A percentile compares a stretch with the other conserved stretches of the same genome.
phyloP scores from a whole-genome alignment of 768 basidiomycete genomes.

The Clavulina sp. region DNA sequence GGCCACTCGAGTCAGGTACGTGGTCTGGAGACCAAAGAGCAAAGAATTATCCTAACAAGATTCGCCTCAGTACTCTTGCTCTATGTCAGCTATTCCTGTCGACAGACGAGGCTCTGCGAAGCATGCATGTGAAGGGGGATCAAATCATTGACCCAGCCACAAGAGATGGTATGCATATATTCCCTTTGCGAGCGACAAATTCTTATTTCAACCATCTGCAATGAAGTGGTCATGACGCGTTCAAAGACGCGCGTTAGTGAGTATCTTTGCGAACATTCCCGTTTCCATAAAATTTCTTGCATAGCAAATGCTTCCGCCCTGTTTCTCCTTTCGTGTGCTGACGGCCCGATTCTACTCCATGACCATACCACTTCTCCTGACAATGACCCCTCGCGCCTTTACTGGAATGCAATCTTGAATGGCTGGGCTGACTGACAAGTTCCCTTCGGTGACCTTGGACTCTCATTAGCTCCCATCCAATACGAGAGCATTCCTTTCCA shows the following conservation, averaged over 20 bases:
- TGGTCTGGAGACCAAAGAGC: neutral
- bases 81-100: conserved; percentile 55
- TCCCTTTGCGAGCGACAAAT: neutral
- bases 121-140: conserved; percentile 74
- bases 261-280: conserved; percentile 19
- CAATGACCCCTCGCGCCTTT: too few relatives aligned
- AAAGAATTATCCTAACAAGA: neutral
- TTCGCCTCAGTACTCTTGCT: conserved; percentile 42
- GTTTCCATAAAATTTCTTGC: too few relatives aligned
- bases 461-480: conserved; percentile 53
- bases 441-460: too few relatives aligned
- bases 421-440: too few relatives aligned
- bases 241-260: conserved; percentile 74
- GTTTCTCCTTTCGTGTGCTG: too few relatives aligned
- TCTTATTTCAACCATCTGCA: neutral
- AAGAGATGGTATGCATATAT: conserved; percentile 46
- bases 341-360: too few relatives aligned
- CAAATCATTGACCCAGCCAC: conserved; percentile 70
- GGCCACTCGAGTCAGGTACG: conserved; percentile 58
- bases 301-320: too few relatives aligned
- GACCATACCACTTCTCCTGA: too few relatives aligned
- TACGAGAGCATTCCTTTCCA: conserved; percentile 79
- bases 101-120: conserved; percentile 46
- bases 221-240: conserved; percentile 93
- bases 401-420: too few relatives aligned